Conservation (phyloP, 2,329 filamentous ascomycete genomes). For the Lecanicillium sp. region DNA sequence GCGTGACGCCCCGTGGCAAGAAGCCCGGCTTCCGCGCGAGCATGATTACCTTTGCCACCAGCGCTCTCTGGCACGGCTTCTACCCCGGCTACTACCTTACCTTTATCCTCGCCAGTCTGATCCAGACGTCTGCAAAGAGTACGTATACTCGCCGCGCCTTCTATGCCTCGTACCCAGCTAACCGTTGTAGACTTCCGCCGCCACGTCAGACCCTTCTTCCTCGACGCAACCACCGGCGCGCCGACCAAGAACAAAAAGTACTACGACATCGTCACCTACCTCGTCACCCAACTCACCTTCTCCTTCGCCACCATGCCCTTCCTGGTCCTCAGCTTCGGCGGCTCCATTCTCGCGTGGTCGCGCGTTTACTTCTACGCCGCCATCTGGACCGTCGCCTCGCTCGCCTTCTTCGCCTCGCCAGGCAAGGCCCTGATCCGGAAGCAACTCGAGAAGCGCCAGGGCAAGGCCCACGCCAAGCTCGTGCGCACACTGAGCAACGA, state of each 20-base stretch:
- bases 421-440: constrained; percentile 57
- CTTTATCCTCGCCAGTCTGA: constrained; percentile 82
- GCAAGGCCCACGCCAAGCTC: constrained; percentile 39
- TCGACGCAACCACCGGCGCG: constrained; percentile 66
- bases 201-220: constrained; percentile 85
- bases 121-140: constrained; percentile 95
- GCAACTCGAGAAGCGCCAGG: constrained; percentile 52
- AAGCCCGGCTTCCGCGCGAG: constrained; percentile 95
- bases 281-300: constrained; percentile 76
- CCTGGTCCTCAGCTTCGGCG: constrained; percentile 66
- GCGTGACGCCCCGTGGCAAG: constrained; percentile 89
- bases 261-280: constrained; percentile 73
- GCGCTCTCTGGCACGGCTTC: constrained; percentile 97
- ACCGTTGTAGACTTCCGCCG: constrained; percentile 69
- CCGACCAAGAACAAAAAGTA: constrained; percentile 69
- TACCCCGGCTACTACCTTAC: constrained; percentile 93
- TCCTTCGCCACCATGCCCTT: constrained; percentile 82
- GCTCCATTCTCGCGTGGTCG: constrained; percentile 70
- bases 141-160: constrained; percentile 16
- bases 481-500: constrained; percentile 51
- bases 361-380: constrained; percentile 86
- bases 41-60: constrained; percentile 88
- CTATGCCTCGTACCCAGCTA: too few relatives aligned
- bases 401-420: constrained; percentile 75
- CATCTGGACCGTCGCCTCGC: constrained; percentile 56